Percentiles rank a stretch among this genome's conserved stretches.
Evolutionary conservation across 1,284 basidiomycete genomes (phyloP).

Genomic region (Abortiporus biennis): DNA sequence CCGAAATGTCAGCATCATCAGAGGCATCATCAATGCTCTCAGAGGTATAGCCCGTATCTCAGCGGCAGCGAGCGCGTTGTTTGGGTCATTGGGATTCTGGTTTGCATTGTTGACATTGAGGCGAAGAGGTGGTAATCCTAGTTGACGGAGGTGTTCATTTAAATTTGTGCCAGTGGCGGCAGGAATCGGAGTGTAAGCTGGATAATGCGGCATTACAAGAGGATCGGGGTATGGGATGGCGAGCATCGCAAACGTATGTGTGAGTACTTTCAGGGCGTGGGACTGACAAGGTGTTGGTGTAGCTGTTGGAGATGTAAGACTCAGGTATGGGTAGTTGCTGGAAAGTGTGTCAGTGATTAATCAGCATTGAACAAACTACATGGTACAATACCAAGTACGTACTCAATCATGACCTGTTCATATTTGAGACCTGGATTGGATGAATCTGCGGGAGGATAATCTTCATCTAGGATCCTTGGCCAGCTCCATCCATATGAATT

Average conservation of each 20-base stretch:
- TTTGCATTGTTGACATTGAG: conserved; percentile 24
- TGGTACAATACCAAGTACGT: conserved; percentile 22
- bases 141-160: conserved; percentile 54
- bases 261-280: conserved; percentile 66
- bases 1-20: conserved; percentile 63
- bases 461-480: conserved; percentile 56
- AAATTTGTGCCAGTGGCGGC: conserved; percentile 36
- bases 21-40: conserved; percentile 57
- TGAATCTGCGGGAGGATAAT: conserved; percentile 33
- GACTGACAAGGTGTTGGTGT: conserved; percentile 54
- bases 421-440: conserved; percentile 52
- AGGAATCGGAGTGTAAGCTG: conserved; percentile 10
- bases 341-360: conserved; percentile 10
- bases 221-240: conserved; percentile 21
- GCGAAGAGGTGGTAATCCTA: conserved; percentile 50
- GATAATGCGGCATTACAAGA: conserved; percentile 14
- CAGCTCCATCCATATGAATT: conserved; percentile 50
- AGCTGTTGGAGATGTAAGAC: conserved; percentile 39
- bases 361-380: neutral
- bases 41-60: conserved; percentile 45
- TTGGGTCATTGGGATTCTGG: conserved; percentile 19
- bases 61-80: conserved; percentile 23
- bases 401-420: conserved; percentile 52
- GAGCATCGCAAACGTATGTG: conserved; percentile 59
- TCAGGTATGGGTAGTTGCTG: conserved; percentile 59